phyloP scores from a whole-genome alignment of 2,329 filamentous ascomycete species.

The Paecilomyces sp. region DNA sequence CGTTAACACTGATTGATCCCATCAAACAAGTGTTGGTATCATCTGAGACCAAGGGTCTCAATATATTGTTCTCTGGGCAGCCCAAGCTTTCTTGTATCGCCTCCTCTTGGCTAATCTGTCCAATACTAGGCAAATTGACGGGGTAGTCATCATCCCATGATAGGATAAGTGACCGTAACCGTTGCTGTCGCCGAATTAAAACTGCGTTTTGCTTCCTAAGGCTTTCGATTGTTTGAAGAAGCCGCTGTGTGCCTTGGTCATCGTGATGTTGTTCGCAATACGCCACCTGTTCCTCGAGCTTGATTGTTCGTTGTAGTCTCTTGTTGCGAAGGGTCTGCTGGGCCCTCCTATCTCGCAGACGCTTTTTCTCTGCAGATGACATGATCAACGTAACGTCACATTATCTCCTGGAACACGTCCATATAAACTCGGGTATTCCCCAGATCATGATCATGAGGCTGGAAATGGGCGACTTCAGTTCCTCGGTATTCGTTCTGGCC shows the following conservation, averaged over 20 bases:
- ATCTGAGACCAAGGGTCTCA: not conserved
- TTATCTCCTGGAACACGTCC: not conserved
- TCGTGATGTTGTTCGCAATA: conserved; percentile 18
- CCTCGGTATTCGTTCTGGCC: not conserved
- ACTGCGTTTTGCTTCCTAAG: conserved; percentile 16
- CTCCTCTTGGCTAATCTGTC: not conserved
- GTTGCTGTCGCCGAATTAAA: conserved; percentile 11
- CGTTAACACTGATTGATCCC: not conserved
- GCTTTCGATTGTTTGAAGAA: conserved; percentile 13
- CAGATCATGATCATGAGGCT: not conserved
- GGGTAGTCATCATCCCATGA: conserved; percentile 12
- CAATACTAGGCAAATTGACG: not conserved
- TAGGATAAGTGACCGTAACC: conserved; percentile 10
- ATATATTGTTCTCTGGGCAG: not conserved
- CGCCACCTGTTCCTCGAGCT: conserved; percentile 15
- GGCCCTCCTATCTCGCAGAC: conserved; percentile 18
- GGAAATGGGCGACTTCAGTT: not conserved
- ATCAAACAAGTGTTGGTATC: conserved; percentile 5
- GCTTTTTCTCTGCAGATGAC: conserved; percentile 11
- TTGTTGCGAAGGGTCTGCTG: conserved; percentile 20
- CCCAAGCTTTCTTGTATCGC: not conserved
- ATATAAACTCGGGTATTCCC: not conserved
- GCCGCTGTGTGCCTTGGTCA: conserved; percentile 9
- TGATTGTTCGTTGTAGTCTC: conserved; percentile 10
- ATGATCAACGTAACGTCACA: not conserved